Evolutionary conservation across 768 basidiomycete genomes (phyloP), one percentile per base, ranked within the genome.

Genomic region (Russula ochroleuca): DNA sequence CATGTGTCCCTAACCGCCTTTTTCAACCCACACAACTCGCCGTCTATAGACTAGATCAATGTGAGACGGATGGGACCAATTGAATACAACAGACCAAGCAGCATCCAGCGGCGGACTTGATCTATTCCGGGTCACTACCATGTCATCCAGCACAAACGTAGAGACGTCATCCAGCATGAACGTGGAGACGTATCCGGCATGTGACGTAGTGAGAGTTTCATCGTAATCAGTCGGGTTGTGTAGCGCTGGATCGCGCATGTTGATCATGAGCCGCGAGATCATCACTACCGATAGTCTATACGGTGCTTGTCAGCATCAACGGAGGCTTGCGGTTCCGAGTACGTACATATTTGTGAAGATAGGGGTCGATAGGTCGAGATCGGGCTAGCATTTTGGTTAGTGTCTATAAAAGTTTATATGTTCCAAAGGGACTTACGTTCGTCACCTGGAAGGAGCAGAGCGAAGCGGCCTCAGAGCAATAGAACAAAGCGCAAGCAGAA

Each of bases 201-300:
- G 28, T 25, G 58, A 33, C 4, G n/a, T 35, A 21, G 17, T 15
- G 25, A 41, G 14, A 17, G 61, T 31, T n/a, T 19, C 43, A 28
- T 55, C 49, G 17, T 15, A 0, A n/a, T 33, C 52, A 17, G 14
- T 31, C 15, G 50, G 14, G 13, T 15, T 19, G 19, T 15, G 21
- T 19, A 66, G 38, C 6, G 21, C 48, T 48, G 65, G 62, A 21
- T 66, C 65, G 50, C 57, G 62, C 41, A 66, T 28, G n/a, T 59
- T 64, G 43, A 66, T 47, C 65, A 66, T 66, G 25, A 66, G 52
- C 14, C 65, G 62, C 7, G 65, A 51, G 37, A 66, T 15, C 65
- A 66, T 53, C 35, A 64, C 40, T 23, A 66, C 57, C 1, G 52
- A 64, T n/a, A 66, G 7, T 38, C 65, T 66, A 47, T 51, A 14